Conservation (phyloP, 805 yeast genomes). For the Alloascoidea hylecoeti region DNA sequence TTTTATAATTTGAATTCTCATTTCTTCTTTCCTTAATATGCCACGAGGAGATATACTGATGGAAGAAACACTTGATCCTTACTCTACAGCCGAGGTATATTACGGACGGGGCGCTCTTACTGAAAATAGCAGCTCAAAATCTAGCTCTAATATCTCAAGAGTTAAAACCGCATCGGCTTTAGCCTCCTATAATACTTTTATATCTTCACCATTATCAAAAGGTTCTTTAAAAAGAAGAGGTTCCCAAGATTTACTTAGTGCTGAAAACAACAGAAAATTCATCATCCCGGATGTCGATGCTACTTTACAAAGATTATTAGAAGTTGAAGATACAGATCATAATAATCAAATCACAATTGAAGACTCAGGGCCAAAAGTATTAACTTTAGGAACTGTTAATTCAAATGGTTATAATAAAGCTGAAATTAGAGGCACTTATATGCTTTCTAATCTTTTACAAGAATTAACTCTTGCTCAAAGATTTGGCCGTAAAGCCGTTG, state of each 20-base stretch:
- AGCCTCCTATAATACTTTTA: neutral
- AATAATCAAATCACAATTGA: conserved; percentile 79
- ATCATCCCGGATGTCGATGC: conserved; percentile 50
- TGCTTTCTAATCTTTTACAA: conserved; percentile 75
- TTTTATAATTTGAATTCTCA: too few species aligned
- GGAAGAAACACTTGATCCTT: neutral
- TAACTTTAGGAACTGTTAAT: conserved; percentile 68
- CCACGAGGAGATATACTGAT: too few species aligned
- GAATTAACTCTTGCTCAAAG: conserved; percentile 79
- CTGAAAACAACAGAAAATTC: conserved; percentile 22
- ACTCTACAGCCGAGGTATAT: neutral
- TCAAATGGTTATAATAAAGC: conserved; percentile 67
- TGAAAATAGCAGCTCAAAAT: neutral
- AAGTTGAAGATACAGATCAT: conserved; percentile 70
- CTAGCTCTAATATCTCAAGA: too few species aligned
- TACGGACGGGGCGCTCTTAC: neutral
- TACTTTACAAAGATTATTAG: conserved; percentile 47
- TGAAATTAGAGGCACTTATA: conserved; percentile 77
- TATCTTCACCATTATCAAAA: neutral
- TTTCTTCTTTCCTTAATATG: too few species aligned
- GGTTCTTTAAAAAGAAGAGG: conserved; percentile 27
- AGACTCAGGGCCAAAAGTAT: conserved; percentile 74
- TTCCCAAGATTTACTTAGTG: conserved; percentile 23
- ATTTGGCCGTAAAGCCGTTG: conserved; percentile 63
- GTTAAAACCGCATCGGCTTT: neutral